A percentile compares a stretch with the other conserved stretches of the same genome.
These are phyloP conservation scores for Phoma herbarum DNA, from an alignment of 2,329 filamentous ascomycete species.

Conservation along the genomic window DNA sequence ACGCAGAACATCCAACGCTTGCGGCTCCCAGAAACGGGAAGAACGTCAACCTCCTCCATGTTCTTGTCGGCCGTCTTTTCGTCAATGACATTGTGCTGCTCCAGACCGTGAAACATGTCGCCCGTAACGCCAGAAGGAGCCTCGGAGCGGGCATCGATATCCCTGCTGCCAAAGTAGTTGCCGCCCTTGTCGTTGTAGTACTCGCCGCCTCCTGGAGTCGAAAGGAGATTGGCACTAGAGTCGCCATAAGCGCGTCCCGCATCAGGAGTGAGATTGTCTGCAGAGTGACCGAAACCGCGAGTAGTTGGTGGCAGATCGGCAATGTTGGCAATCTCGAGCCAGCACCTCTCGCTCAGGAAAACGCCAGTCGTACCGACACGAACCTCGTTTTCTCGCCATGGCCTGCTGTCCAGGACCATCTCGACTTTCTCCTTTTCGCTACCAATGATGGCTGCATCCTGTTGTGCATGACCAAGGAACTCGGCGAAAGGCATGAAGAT, in stretches of 20 bases:
- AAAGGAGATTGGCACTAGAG: conserved; percentile 64
- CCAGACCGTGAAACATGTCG: conserved; percentile 98
- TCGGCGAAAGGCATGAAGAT: conserved; percentile 95
- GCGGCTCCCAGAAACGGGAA: conserved; percentile 77
- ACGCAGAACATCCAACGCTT: conserved; percentile 91
- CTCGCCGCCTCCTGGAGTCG: conserved; percentile 65
- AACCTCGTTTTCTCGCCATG: conserved; percentile 92
- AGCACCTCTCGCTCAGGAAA: conserved; percentile 94
- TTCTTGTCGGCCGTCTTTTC: conserved; percentile 93
- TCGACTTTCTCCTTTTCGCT: conserved; percentile 93
- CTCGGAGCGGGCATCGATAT: conserved; percentile 86
- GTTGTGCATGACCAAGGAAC: conserved; percentile 87
- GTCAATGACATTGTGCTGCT: conserved; percentile 92
- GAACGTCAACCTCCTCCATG: conserved; percentile 88
- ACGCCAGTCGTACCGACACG: conserved; percentile 90
- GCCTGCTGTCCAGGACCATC: conserved; percentile 87
- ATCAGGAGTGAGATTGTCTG: conserved; percentile 65
- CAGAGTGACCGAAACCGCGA: conserved; percentile 34
- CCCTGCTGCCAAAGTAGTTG: conserved; percentile 82
- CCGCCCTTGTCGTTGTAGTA: conserved; percentile 79
- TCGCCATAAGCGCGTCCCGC: conserved; percentile 64
- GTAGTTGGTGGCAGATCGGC: conserved; percentile 63
- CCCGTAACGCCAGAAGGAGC: conserved; percentile 91
- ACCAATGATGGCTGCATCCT: conserved; percentile 85
- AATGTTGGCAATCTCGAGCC: conserved; percentile 86